Base-by-base conservation (phyloP, 129 eudicot species). In the Lactuca saligna region DNA sequence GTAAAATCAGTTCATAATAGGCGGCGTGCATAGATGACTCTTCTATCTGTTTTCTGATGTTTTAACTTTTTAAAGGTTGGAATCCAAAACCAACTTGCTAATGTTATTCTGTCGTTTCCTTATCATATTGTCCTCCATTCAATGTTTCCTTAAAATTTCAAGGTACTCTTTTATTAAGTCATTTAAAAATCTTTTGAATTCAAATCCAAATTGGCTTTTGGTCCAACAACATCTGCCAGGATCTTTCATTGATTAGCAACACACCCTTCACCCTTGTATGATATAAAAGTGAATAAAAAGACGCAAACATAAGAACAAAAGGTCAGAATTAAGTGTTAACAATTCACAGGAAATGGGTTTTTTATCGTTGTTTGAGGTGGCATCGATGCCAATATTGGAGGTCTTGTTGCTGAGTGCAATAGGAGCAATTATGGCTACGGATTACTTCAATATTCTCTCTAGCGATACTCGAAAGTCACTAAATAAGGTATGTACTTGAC, bases 361-460 rank as follows among this genome's bases (percentile, higher is more conserved):
- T 31, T 75, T 68, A 79, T 69, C 82, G 49, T 65, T 83, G 60
- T 79, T 83, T 33, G 83, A 68, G 75, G 78, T 76, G 74, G 84
- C 87, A 41, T 70, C 84, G 6, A 79, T 83, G 87, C 87, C 87
- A 17, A 75, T 75, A 46, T 3, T 83, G 17, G 76, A 83, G 74
- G 87, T 83, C 59, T 74, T 83, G 79, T 54, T 83, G 34, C 41
- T 83, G 31, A 77, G 78, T 46, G 4, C 69, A 6, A 46, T 80
- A 35, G 88, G 88, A 61, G 85, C 80, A 37, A 13, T 73, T 59
- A 77, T 83, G 85, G 88, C 88, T 65, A 77, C 88, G 13, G 68
- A 83, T 29, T 80, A 73, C 55, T 77, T 83, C 78, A 77, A 77
- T 73, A 64, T 83, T 55, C 88, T 83, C 32, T 63, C 85, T 1